These are phyloP conservation scores for Megacollybia marginata DNA, from an alignment of 768 basidiomycete species.

Conservation along the genomic window DNA sequence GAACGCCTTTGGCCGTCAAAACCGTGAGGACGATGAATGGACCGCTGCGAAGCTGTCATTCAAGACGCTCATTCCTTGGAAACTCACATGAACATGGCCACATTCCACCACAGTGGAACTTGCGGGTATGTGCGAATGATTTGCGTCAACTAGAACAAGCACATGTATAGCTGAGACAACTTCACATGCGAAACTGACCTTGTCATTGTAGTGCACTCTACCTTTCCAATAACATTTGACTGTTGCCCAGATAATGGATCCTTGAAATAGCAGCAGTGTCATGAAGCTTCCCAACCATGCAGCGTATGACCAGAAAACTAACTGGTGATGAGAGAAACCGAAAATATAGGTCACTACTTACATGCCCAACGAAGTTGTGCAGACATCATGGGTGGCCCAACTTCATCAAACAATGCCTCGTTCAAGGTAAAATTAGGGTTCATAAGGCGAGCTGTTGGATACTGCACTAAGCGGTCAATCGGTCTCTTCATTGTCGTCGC, in stretches of 20 bases:
- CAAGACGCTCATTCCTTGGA: too few species aligned
- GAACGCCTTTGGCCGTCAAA: slow-evolving; percentile 12
- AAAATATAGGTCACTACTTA: slow-evolving; percentile 6
- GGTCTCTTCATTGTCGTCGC: not conserved
- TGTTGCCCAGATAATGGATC: slow-evolving; percentile 11
- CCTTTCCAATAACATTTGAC: slow-evolving; percentile 3
- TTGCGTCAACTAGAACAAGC: slow-evolving; percentile 8
- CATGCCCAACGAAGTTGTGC: slow-evolving; percentile 17
- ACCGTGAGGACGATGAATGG: slow-evolving; percentile 12
- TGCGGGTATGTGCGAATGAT: slow-evolving; percentile 15
- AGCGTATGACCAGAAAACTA: slow-evolving; percentile 10
- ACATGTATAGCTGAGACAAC: not conserved
- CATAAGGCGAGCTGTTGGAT: slow-evolving; percentile 14
- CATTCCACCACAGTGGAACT: slow-evolving; percentile 18
- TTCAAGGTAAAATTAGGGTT: slow-evolving; percentile 13
- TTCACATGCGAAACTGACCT: not conserved
- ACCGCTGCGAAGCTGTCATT: not conserved
- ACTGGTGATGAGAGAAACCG: not conserved
- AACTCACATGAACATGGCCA: slow-evolving; percentile 10
- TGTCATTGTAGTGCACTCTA: slow-evolving; percentile 10
- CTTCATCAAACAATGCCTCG: slow-evolving; percentile 6
- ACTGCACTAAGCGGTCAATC: not conserved
- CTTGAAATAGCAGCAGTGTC: slow-evolving; percentile 15
- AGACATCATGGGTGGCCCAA: slow-evolving; percentile 17
- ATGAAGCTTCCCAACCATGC: slow-evolving; percentile 17